Conservation (phyloP, 2,329 filamentous ascomycete species). For the Lasiodiplodia sp. region DNA sequence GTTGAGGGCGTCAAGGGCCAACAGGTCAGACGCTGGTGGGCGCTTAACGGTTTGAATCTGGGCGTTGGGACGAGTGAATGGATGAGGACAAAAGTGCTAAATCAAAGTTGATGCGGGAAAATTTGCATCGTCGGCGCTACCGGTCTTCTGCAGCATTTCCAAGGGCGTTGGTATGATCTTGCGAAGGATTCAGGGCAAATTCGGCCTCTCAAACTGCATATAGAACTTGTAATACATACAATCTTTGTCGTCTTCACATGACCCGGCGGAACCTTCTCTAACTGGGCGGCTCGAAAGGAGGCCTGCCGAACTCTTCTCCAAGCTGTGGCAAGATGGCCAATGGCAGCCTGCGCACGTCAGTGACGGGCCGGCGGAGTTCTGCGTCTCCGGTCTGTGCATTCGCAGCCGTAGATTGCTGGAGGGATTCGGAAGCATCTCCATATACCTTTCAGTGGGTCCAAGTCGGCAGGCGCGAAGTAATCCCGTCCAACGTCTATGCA, state of each 20-base stretch:
- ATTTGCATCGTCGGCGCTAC: constrained; percentile 8
- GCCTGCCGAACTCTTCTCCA: neutral
- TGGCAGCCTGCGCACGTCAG: neutral
- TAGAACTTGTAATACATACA: constrained; percentile 7
- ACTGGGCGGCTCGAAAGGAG: too few species aligned
- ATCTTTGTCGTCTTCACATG: neutral
- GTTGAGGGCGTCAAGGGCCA: constrained; percentile 72
- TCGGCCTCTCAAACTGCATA: neutral
- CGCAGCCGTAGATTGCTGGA: neutral
- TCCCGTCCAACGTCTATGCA: neutral
- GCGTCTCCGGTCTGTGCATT: neutral
- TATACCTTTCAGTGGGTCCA: neutral
- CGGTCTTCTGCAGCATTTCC: constrained; percentile 4
- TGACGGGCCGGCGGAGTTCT: neutral
- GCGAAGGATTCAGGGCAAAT: neutral
- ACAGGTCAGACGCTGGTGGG: constrained; percentile 86
- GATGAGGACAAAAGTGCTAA: constrained; percentile 80
- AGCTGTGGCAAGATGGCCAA: neutral
- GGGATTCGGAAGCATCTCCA: neutral
- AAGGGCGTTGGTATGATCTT: constrained; percentile 7
- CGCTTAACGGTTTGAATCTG: constrained; percentile 79
- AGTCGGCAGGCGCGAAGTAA: neutral
- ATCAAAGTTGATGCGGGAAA: neutral
- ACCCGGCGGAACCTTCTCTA: too few species aligned
- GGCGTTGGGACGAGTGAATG: constrained; percentile 85